These are phyloP conservation scores for Decorospora gaudefroyi DNA, from an alignment of 2,329 filamentous ascomycete species.

Conservation along the genomic window DNA sequence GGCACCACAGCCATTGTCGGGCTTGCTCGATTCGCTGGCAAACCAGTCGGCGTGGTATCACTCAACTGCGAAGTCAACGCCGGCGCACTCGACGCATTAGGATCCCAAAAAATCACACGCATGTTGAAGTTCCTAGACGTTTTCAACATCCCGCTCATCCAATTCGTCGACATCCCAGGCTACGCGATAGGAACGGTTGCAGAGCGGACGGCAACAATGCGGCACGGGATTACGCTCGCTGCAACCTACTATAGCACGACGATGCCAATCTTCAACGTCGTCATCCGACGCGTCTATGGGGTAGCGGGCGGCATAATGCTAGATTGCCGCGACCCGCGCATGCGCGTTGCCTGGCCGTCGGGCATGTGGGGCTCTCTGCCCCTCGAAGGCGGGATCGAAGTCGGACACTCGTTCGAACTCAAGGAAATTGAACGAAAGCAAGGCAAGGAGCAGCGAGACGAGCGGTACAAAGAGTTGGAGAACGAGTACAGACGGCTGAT, in stretches of 20 bases:
- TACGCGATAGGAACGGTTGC: slow-evolving; percentile 68
- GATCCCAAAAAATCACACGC: slow-evolving; percentile 64
- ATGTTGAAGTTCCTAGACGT: slow-evolving; percentile 67
- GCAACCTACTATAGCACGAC: slow-evolving; percentile 67
- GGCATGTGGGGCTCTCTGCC: slow-evolving; percentile 67
- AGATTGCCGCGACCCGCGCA: slow-evolving; percentile 63
- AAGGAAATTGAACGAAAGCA: slow-evolving; percentile 58
- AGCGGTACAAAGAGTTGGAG: slow-evolving; percentile 61
- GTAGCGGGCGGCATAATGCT: slow-evolving; percentile 69
- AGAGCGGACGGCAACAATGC: slow-evolving; percentile 66
- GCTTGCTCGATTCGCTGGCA: slow-evolving; percentile 61
- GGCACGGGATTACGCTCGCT: slow-evolving; percentile 64
- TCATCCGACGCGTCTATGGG: slow-evolving; percentile 64
- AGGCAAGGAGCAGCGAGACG: slow-evolving; percentile 54
- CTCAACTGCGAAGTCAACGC: slow-evolving; percentile 64
- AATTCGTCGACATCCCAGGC: slow-evolving; percentile 65
- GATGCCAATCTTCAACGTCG: slow-evolving; percentile 65
- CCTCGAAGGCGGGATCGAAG: slow-evolving; percentile 67
- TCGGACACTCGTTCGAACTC: slow-evolving; percentile 64
- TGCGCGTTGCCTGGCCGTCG: slow-evolving; percentile 66
- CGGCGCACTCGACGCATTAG: slow-evolving; percentile 64
- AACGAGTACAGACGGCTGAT: slow-evolving; percentile 65
- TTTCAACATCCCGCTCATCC: slow-evolving; percentile 66
- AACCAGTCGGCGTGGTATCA: slow-evolving; percentile 63
- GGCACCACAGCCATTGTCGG: slow-evolving; percentile 65